Conservation (phyloP, 2,329 filamentous ascomycete genomes). For the Paracorniculantispora psalliotae region DNA sequence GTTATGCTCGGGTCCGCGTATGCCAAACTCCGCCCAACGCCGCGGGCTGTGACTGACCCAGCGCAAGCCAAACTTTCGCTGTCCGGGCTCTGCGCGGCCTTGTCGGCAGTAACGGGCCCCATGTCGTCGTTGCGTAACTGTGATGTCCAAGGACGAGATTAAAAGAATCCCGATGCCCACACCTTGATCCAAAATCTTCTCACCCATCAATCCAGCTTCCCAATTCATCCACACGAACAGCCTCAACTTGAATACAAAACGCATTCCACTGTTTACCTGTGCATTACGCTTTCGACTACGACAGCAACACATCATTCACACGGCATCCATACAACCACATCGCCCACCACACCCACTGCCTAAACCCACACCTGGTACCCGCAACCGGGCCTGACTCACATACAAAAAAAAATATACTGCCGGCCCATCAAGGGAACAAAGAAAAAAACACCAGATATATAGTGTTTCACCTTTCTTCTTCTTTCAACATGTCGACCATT, state of each 20-base stretch:
- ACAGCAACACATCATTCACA: neutral
- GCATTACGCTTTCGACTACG: neutral
- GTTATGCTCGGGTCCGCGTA: constrained; percentile 27
- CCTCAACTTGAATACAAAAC: neutral
- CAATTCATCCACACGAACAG: neutral
- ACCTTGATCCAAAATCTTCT: neutral
- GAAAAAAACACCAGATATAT: constrained; percentile 14
- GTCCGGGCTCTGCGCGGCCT: neutral
- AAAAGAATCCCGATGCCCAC: constrained; percentile 22
- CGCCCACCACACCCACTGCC: constrained; percentile 4
- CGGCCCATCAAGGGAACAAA: constrained; percentile 22
- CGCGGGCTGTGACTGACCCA: neutral
- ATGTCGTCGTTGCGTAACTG: neutral
- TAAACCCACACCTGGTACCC: constrained; percentile 17
- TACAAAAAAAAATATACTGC: constrained; percentile 18
- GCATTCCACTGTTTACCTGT: neutral
- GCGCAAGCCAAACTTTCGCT: neutral
- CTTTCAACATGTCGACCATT: constrained; percentile 27
- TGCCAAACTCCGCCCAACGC: constrained; percentile 27
- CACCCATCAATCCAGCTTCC: neutral
- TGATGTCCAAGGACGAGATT: constrained; percentile 15
- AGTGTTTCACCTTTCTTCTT: constrained; percentile 1
- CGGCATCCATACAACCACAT: no score
- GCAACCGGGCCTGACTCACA: constrained; percentile 23
- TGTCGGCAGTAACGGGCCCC: no score